These are phyloP conservation scores for Cystobasidium onofrii DNA, from an alignment of 768 basidiomycete genomes.

Conservation along the genomic window DNA sequence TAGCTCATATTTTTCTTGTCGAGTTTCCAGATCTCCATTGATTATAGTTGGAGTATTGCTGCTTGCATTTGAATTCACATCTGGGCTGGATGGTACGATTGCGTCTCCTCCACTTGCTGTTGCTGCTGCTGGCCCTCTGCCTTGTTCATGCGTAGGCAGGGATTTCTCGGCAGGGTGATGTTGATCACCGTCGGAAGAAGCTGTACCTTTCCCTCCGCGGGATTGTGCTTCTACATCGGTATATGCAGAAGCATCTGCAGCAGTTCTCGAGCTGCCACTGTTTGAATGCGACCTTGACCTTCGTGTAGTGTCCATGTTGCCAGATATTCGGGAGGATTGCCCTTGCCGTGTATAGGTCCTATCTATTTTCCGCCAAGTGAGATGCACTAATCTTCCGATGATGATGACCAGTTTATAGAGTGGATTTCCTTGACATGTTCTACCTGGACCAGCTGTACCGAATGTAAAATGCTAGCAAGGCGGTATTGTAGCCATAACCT, in stretches of 20 bases:
- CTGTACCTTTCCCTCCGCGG: not conserved
- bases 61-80: not conserved
- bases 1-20: not conserved
- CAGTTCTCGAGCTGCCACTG: not conserved
- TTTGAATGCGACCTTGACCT: not conserved
- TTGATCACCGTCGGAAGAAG: not conserved
- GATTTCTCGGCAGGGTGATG: not conserved
- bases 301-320: not conserved
- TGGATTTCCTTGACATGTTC: too few relatives aligned
- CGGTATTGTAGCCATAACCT: too few relatives aligned
- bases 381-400: too few relatives aligned
- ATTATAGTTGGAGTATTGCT: not conserved
- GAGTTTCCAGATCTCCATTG: not conserved
- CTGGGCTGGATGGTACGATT: not conserved
- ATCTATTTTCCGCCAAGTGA: not conserved
- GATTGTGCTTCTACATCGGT: not conserved
- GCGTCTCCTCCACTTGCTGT: not conserved
- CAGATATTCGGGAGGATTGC: not conserved
- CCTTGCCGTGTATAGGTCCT: not conserved
- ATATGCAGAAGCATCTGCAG: not conserved
- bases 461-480: too few relatives aligned
- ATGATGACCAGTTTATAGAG: too few relatives aligned
- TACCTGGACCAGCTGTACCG: too few relatives aligned
- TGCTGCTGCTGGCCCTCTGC: not conserved
- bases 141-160: not conserved